phyloP scores from a whole-genome alignment of 2,329 filamentous ascomycete species.

The Cadophora luteo-olivacea region DNA sequence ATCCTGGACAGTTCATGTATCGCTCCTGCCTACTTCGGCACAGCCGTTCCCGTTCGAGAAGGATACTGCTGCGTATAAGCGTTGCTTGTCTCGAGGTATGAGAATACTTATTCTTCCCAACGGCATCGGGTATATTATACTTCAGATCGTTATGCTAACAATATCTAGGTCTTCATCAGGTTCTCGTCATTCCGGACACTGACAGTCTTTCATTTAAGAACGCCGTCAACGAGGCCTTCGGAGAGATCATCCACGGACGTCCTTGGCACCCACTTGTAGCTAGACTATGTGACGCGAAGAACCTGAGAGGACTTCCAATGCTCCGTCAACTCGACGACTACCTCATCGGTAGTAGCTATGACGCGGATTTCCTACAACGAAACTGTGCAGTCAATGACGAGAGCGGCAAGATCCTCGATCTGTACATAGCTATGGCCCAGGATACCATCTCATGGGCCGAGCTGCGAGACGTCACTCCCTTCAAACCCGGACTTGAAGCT shows the following conservation, averaged over 20 bases:
- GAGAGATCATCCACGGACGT: slow-evolving; percentile 55
- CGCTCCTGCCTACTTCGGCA: slow-evolving; percentile 59
- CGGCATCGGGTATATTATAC: too few species aligned
- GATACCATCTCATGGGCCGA: slow-evolving; percentile 60
- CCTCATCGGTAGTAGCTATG: slow-evolving; percentile 52
- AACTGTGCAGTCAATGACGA: slow-evolving; percentile 63
- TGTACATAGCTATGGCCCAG: slow-evolving; percentile 64
- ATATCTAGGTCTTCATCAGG: slow-evolving; percentile 55
- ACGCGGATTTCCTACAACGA: slow-evolving; percentile 57
- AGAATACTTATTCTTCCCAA: neutral
- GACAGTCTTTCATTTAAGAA: slow-evolving; percentile 55
- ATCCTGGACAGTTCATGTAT: slow-evolving; percentile 66
- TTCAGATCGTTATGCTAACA: neutral
- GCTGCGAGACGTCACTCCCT: slow-evolving; percentile 55
- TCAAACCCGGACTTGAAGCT: slow-evolving; percentile 59
- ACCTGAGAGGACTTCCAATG: slow-evolving; percentile 63
- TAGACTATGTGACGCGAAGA: slow-evolving; percentile 61
- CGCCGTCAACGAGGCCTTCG: slow-evolving; percentile 58
- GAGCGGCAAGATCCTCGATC: slow-evolving; percentile 61
- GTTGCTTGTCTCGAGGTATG: slow-evolving; percentile 60
- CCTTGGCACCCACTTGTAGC: slow-evolving; percentile 65
- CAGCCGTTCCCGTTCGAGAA: slow-evolving; percentile 67
- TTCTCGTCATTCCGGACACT: slow-evolving; percentile 59
- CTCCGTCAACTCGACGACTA: slow-evolving; percentile 57
- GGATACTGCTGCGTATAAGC: slow-evolving; percentile 65